phyloP scores from a whole-genome alignment of 805 yeast genomes.

The Nakazawaea holstii region DNA sequence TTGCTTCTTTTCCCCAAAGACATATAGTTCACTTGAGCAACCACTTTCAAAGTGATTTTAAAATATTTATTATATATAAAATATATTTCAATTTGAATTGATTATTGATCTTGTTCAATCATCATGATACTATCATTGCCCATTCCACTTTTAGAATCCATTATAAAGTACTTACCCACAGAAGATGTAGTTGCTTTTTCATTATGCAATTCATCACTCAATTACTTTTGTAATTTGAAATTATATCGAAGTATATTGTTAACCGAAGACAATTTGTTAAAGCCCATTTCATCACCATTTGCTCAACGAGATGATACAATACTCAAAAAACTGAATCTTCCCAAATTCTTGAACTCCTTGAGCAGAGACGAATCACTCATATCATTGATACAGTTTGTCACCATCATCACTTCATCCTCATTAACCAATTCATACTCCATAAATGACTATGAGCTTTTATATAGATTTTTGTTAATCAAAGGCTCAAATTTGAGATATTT shows the following conservation, averaged over 20 bases:
- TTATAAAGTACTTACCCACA: background rate
- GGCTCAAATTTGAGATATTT: slow-evolving; percentile 1
- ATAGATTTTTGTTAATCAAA: background rate
- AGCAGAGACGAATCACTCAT: slow-evolving; percentile 11
- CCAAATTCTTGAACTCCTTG: slow-evolving; percentile 11
- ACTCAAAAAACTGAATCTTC: slow-evolving; percentile 12
- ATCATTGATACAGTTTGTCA: slow-evolving; percentile 15
- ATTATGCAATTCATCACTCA: slow-evolving; percentile 6
- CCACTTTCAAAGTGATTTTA: no score
- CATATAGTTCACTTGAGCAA: no score
- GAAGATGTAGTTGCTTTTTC: slow-evolving; percentile 14
- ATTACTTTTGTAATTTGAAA: slow-evolving; percentile 9
- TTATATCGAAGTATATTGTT: slow-evolving; percentile 15
- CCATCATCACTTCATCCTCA: slow-evolving; percentile 6
- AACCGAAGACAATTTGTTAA: slow-evolving; percentile 10
- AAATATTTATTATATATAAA: no score
- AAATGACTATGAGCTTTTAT: slow-evolving; percentile 12
- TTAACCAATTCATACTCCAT: slow-evolving; percentile 12
- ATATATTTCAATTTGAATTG: no score
- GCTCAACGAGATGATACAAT: slow-evolving; percentile 8
- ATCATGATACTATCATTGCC: background rate
- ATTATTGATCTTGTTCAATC: background rate
- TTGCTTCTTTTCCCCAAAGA: no score
- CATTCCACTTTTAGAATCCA: background rate
- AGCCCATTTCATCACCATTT: background rate